Conservation (phyloP, 2,329 filamentous ascomycete genomes). For the Mycosphaerella sp. region DNA sequence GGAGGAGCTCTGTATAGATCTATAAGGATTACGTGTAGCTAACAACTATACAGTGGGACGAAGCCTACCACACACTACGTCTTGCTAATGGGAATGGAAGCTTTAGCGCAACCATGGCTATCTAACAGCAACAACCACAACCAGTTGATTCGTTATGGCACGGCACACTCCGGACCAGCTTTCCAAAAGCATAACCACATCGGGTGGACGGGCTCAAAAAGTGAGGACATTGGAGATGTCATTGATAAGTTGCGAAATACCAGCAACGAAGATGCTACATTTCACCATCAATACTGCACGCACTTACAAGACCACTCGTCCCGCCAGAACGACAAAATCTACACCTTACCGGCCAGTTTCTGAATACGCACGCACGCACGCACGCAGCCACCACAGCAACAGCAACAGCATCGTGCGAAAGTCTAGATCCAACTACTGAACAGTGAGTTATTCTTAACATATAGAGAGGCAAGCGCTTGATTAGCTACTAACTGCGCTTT, state of each 20-base stretch:
- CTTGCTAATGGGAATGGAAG: not conserved
- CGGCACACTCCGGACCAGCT: slow-evolving; percentile 4
- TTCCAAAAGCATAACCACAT: not conserved
- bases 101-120: slow-evolving; percentile 6
- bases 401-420: not conserved
- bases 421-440: not conserved
- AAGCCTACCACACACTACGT: not conserved
- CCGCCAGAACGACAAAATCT: not conserved
- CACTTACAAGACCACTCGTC: not conserved
- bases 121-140: not conserved
- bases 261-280: slow-evolving; percentile 2
- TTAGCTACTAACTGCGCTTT: slow-evolving; percentile 2
- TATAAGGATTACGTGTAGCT: not conserved
- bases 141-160: not conserved
- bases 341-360: not conserved
- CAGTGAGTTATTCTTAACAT: slow-evolving; percentile 8
- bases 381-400: slow-evolving; percentile 2
- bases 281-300: not conserved
- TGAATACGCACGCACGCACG: not conserved
- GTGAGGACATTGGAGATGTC: slow-evolving; percentile 1
- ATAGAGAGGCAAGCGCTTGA: not conserved
- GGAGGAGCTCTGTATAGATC: not conserved
- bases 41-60: not conserved
- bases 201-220: slow-evolving; percentile 4
- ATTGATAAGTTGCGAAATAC: slow-evolving; percentile 1